Evolutionary conservation across 2,329 filamentous ascomycete genomes (phyloP).

Genomic region (Alternaria triticina): DNA sequence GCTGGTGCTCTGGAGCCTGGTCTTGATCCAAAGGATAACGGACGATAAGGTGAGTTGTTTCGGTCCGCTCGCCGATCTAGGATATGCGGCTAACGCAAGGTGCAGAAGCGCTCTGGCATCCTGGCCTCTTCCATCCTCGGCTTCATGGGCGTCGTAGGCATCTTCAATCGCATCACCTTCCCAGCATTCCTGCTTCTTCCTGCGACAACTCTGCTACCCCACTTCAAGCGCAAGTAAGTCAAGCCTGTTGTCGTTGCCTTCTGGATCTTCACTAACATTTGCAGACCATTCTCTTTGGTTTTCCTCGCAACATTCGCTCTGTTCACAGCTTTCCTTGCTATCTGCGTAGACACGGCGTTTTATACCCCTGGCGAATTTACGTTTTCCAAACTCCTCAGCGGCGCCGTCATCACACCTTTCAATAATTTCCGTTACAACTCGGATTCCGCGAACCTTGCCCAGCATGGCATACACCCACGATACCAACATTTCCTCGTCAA

Average conservation of each 20-base stretch:
- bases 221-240: conserved; percentile 79
- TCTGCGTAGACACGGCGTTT: conserved; percentile 84
- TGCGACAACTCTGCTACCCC: conserved; percentile 79
- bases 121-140: conserved; percentile 80
- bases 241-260: background rate
- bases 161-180: conserved; percentile 98
- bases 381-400: conserved; percentile 67
- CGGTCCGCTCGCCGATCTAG: conserved; percentile 33
- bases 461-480: conserved; percentile 60
- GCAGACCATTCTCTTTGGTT: conserved; percentile 64
- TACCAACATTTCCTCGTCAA: conserved; percentile 61
- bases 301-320: conserved; percentile 70
- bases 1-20: conserved; percentile 89
- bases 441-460: conserved; percentile 55
- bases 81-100: conserved; percentile 40
- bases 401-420: conserved; percentile 59
- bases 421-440: conserved; percentile 62
- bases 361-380: conserved; percentile 69
- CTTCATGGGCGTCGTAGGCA: conserved; percentile 79
- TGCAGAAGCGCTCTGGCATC: conserved; percentile 74
- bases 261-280: conserved; percentile 5
- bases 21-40: conserved; percentile 85
- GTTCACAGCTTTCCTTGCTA: conserved; percentile 72
- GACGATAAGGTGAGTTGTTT: conserved; percentile 70
- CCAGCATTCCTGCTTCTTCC: conserved; percentile 90